Conservation (phyloP, 805 yeast species). For the Ascoidea asiatica region DNA sequence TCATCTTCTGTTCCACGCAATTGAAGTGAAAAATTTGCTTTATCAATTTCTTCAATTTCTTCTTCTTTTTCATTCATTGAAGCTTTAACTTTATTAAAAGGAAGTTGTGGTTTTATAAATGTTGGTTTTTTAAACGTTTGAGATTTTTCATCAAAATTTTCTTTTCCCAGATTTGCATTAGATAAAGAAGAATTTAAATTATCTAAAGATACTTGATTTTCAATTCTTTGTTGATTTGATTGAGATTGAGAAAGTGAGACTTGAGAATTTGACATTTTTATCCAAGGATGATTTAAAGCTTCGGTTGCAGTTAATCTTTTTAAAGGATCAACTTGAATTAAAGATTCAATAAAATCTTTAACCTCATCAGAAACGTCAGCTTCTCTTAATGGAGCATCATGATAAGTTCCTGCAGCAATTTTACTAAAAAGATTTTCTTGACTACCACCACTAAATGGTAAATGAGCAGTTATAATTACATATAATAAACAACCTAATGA, state of each 20-base stretch:
- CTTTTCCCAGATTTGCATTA: too few relatives aligned
- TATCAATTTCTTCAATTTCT: too few relatives aligned
- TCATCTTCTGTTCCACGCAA: too few relatives aligned
- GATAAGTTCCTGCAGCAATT: slow-evolving; percentile 67
- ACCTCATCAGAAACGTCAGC: slow-evolving; percentile 58
- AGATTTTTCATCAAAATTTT: too few relatives aligned
- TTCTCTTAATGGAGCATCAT: slow-evolving; percentile 58
- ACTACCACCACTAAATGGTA: slow-evolving; percentile 89
- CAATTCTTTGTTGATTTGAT: slow-evolving; percentile 44
- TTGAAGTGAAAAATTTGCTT: too few relatives aligned
- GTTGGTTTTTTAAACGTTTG: too few relatives aligned
- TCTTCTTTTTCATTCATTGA: too few relatives aligned
- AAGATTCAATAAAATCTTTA: slow-evolving; percentile 50
- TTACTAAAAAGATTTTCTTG: slow-evolving; percentile 74
- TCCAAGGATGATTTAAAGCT: slow-evolving; percentile 78
- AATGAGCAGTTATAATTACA: slow-evolving; percentile 82
- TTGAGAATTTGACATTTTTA: slow-evolving; percentile 23
- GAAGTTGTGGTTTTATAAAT: too few relatives aligned
- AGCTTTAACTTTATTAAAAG: too few relatives aligned
- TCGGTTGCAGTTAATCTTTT: slow-evolving; percentile 59
- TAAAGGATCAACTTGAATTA: slow-evolving; percentile 68
- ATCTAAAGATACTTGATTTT: too few relatives aligned
- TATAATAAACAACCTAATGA: slow-evolving; percentile 89
- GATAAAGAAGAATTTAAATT: too few relatives aligned
- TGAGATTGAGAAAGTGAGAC: slow-evolving; percentile 59